A percentile compares a stretch with the other conserved stretches of the same genome.
Conservation (phyloP, 1,139 yeast species). For the Scheffersomyces cryptocercus region DNA sequence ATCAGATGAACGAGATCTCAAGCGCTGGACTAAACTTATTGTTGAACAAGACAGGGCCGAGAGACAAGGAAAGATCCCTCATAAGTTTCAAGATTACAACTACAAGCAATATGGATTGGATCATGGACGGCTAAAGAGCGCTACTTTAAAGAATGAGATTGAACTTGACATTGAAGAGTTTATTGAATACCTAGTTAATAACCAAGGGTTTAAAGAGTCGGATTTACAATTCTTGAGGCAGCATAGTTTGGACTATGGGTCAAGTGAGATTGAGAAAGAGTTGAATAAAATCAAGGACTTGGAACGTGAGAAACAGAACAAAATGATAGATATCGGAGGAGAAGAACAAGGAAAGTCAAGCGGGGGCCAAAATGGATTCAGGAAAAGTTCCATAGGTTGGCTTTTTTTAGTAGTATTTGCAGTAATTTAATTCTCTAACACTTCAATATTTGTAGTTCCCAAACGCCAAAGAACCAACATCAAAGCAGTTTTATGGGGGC, state of each 20-base stretch:
- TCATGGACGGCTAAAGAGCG: background rate
- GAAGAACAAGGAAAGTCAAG: constrained; percentile 15
- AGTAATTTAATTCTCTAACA: constrained; percentile 24
- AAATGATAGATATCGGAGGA: constrained; percentile 37
- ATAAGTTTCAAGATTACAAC: constrained; percentile 8
- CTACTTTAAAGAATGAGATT: constrained; percentile 1
- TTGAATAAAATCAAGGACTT: constrained; percentile 27
- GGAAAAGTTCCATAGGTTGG: background rate
- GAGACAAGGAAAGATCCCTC: constrained; percentile 3
- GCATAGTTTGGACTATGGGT: constrained; percentile 34
- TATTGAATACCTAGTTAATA: constrained; percentile 25
- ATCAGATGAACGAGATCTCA: constrained; percentile 23
- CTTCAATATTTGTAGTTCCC: constrained; percentile 58
- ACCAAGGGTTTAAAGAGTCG: constrained; percentile 28
- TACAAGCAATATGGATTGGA: constrained; percentile 11
- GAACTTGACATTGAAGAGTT: constrained; percentile 31
- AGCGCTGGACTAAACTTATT: constrained; percentile 27
- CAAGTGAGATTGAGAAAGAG: constrained; percentile 40
- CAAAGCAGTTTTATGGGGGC: constrained; percentile 68
- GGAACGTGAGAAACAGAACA: constrained; percentile 14
- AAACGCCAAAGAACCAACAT: constrained; percentile 79
- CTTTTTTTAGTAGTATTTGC: background rate
- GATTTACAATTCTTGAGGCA: constrained; percentile 30
- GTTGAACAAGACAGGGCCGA: constrained; percentile 11
- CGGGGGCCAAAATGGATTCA: background rate